A percentile compares a stretch with the other conserved stretches of the same genome.
These are phyloP conservation scores for Tephrocybe rancida DNA, from an alignment of 768 basidiomycete species.

Conservation along the genomic window DNA sequence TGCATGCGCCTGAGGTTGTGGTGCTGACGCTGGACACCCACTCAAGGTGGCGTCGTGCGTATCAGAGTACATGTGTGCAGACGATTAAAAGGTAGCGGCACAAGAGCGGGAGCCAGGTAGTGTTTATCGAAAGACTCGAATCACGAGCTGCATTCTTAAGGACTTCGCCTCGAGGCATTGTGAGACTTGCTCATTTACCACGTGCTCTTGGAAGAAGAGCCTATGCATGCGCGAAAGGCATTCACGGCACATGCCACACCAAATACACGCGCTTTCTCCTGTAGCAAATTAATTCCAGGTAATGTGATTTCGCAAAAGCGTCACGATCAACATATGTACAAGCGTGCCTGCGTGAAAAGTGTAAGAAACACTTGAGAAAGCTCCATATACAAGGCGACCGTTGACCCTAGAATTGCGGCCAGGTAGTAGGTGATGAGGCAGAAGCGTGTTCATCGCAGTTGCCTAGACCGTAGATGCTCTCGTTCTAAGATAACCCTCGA, in stretches of 20 bases:
- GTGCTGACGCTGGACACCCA: slow-evolving; percentile 4
- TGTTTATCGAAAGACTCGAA: background rate
- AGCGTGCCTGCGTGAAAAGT: too few relatives aligned
- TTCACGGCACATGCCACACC: background rate
- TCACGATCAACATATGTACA: background rate
- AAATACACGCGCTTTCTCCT: background rate
- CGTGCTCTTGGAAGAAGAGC: background rate
- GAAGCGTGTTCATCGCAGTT: too few relatives aligned
- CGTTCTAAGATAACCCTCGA: too few relatives aligned
- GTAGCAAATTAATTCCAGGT: background rate
- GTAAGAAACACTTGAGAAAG: too few relatives aligned
- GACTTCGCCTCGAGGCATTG: background rate
- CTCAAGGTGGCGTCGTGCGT: slow-evolving; percentile 12
- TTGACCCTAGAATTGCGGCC: too few relatives aligned
- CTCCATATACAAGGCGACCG: too few relatives aligned
- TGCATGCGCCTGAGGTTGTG: slow-evolving; percentile 17
- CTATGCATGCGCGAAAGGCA: background rate
- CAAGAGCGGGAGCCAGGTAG: background rate
- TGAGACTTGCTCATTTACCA: background rate
- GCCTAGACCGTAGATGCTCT: too few relatives aligned
- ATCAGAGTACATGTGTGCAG: slow-evolving; percentile 16
- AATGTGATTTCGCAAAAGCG: background rate
- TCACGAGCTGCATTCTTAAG: background rate
- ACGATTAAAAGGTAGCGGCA: background rate
- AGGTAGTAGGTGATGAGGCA: too few relatives aligned